Evolutionary conservation across 2,329 filamentous ascomycete species (phyloP).

Genomic region (Pseudocercospora eumusae): DNA sequence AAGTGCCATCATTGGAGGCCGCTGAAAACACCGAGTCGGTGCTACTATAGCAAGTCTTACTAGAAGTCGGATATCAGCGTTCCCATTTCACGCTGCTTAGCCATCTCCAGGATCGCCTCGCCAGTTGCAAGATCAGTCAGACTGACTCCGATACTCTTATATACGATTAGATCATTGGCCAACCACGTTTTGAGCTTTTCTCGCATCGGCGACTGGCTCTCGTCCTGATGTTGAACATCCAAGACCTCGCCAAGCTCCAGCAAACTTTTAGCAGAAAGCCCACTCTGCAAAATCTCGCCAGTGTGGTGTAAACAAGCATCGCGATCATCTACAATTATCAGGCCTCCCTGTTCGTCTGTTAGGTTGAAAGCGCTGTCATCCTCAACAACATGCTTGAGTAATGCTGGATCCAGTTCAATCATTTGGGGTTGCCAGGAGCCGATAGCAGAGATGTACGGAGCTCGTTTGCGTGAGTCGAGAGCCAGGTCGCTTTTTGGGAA

Average conservation of each 20-base stretch:
- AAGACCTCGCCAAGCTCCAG: slow-evolving; percentile 49
- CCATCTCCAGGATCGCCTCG: slow-evolving; percentile 22
- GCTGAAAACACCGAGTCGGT: neutral
- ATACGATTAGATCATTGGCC: slow-evolving; percentile 47
- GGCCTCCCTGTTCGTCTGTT: slow-evolving; percentile 7
- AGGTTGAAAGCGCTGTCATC: slow-evolving; percentile 11
- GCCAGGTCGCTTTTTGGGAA: slow-evolving; percentile 45
- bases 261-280: slow-evolving; percentile 42
- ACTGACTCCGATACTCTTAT: slow-evolving; percentile 55
- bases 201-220: slow-evolving; percentile 13
- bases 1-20: neutral
- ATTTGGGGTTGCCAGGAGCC: slow-evolving; percentile 44
- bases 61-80: slow-evolving; percentile 20
- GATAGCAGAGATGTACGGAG: slow-evolving; percentile 35
- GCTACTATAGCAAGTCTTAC: neutral
- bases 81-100: slow-evolving; percentile 16
- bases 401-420: slow-evolving; percentile 51
- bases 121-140: slow-evolving; percentile 51
- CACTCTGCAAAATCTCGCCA: slow-evolving; percentile 50
- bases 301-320: slow-evolving; percentile 50
- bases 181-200: slow-evolving; percentile 28
- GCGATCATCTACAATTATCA: slow-evolving; percentile 35
- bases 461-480: slow-evolving; percentile 17
- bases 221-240: slow-evolving; percentile 7
- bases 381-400: slow-evolving; percentile 39